These are phyloP conservation scores for Trichophyton simii DNA, from an alignment of 2,329 filamentous ascomycete genomes.

Conservation along the genomic window DNA sequence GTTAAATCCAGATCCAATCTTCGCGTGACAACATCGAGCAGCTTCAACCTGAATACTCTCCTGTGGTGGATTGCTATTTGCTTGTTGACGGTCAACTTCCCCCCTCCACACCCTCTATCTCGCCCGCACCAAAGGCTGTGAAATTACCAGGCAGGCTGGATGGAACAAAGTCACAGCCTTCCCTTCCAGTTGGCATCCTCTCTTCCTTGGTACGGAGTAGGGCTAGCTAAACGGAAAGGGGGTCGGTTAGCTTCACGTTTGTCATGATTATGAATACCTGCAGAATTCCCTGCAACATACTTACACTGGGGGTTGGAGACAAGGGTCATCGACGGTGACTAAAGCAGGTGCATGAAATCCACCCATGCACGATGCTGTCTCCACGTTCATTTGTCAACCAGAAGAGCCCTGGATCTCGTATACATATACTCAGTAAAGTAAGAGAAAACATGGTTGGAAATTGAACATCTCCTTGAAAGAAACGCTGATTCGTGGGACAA, in stretches of 20 bases:
- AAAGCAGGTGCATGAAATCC: not conserved
- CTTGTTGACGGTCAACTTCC: too few relatives aligned
- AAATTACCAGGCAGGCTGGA: too few relatives aligned
- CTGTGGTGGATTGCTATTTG: too few relatives aligned
- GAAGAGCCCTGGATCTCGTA: not conserved
- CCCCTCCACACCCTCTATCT: too few relatives aligned
- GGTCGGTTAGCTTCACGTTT: not conserved
- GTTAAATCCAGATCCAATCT: too few relatives aligned
- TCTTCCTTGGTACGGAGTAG: not conserved
- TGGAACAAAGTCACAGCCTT: too few relatives aligned
- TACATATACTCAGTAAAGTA: not conserved
- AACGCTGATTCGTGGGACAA: not conserved
- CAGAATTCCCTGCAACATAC: slow-evolving; percentile 1
- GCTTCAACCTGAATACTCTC: too few relatives aligned
- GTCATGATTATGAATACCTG: slow-evolving; percentile 2
- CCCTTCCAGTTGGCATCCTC: not conserved
- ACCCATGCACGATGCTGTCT: not conserved
- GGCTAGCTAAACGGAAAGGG: not conserved
- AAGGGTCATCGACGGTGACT: not conserved
- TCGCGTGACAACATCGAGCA: too few relatives aligned
- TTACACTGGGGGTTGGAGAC: not conserved
- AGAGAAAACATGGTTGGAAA: not conserved
- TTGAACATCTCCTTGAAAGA: not conserved
- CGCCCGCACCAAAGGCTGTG: too few relatives aligned
- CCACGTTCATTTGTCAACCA: not conserved